These are phyloP conservation scores for Cyanodermella asteris DNA, from an alignment of 2,329 filamentous ascomycete genomes.

Conservation along the genomic window DNA sequence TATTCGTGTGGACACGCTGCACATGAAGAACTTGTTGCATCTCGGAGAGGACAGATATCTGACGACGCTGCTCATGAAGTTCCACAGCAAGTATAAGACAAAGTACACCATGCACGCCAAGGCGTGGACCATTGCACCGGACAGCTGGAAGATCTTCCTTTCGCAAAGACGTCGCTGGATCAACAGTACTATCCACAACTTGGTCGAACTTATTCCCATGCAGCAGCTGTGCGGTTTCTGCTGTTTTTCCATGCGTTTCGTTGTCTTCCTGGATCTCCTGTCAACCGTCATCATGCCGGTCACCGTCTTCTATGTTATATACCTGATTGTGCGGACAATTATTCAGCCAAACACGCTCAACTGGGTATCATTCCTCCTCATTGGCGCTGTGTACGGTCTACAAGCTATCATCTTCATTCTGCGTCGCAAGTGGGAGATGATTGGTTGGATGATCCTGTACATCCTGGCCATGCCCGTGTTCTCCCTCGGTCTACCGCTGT, in stretches of 20 bases:
- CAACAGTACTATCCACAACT: conserved; percentile 95
- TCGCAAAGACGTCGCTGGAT: conserved; percentile 99
- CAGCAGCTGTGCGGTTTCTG: conserved; percentile 96
- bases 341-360: conserved; percentile 45
- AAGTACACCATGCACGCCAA: conserved; percentile 88
- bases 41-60: conserved; percentile 94
- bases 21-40: conserved; percentile 96
- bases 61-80: conserved; percentile 82
- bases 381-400: conserved; percentile 90
- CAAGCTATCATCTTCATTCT: conserved; percentile 95
- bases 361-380: conserved; percentile 66
- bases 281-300: conserved; percentile 85
- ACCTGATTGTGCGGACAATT: conserved; percentile 58
- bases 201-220: conserved; percentile 84
- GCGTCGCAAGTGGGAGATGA: conserved; percentile 96
- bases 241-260: conserved; percentile 98
- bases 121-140: conserved; percentile 91
- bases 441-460: conserved; percentile 98
- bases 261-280: conserved; percentile 83
- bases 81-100: conserved; percentile 87
- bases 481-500: conserved; percentile 71
- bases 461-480: conserved; percentile 80
- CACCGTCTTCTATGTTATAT: conserved; percentile 70
- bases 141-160: conserved; percentile 83
- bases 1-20: conserved; percentile 88